phyloP scores from a whole-genome alignment of 2,329 filamentous ascomycete genomes.

The Xylaria sp. region DNA sequence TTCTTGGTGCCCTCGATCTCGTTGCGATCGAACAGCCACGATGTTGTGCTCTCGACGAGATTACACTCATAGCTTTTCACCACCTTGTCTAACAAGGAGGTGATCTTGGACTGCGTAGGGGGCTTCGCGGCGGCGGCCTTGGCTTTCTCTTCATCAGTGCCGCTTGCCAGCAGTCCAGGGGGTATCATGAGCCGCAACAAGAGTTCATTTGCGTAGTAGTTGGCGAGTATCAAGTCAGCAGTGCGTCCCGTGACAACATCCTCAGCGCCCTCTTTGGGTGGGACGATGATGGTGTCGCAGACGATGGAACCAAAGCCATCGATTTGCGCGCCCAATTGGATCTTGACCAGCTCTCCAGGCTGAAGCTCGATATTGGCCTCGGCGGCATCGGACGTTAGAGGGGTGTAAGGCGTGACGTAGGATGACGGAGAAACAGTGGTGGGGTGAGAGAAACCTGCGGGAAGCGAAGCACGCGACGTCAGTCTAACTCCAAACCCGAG shows the following conservation, averaged over 20 bases:
- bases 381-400: slow-evolving; percentile 81
- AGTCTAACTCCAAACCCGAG: slow-evolving; percentile 29
- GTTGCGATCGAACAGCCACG: slow-evolving; percentile 94
- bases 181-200: slow-evolving; percentile 90
- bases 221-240: slow-evolving; percentile 89
- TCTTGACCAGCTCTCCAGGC: slow-evolving; percentile 88
- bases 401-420: slow-evolving; percentile 96
- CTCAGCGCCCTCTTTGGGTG: slow-evolving; percentile 62
- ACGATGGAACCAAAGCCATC: slow-evolving; percentile 97
- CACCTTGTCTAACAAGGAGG: slow-evolving; percentile 85
- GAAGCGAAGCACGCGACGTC: slow-evolving; percentile 24
- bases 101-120: slow-evolving; percentile 86
- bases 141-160: slow-evolving; percentile 93
- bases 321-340: slow-evolving; percentile 98
- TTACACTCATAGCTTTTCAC: slow-evolving; percentile 90
- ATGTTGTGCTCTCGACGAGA: slow-evolving; percentile 96
- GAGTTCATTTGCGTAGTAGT: slow-evolving; percentile 94
- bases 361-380: slow-evolving; percentile 83
- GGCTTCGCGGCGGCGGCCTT: slow-evolving; percentile 85
- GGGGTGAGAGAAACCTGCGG: slow-evolving; percentile 82
- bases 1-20: slow-evolving; percentile 98
- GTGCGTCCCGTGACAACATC: slow-evolving; percentile 74
- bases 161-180: slow-evolving; percentile 80
- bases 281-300: slow-evolving; percentile 86
- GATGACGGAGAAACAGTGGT: slow-evolving; percentile 93